These are phyloP conservation scores for Gossypium lobatum DNA, from an alignment of 441 rosid species.

Conservation along the genomic window DNA sequence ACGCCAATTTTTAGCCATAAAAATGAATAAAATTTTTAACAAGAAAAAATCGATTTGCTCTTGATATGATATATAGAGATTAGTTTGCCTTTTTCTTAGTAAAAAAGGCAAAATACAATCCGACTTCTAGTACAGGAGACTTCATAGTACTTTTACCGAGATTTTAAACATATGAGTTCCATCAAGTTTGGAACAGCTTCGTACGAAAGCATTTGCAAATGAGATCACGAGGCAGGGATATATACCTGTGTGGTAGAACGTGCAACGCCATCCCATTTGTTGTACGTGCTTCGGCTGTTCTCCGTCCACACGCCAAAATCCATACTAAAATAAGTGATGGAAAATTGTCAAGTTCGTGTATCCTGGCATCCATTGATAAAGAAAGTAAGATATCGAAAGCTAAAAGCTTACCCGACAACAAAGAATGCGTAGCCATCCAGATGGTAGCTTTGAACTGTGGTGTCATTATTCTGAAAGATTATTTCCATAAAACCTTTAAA, in stretches of 20 bases:
- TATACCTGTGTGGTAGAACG: slow-evolving; percentile 71
- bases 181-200: background rate
- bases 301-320: slow-evolving; percentile 88
- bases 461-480: slow-evolving; percentile 79
- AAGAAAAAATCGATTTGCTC: too few relatives aligned
- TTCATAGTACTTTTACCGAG: too few relatives aligned
- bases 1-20: too few relatives aligned
- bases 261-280: slow-evolving; percentile 88
- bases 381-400: slow-evolving; percentile 15
- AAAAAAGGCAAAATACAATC: too few relatives aligned
- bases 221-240: background rate
- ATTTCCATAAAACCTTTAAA: slow-evolving; percentile 80
- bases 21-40: too few relatives aligned
- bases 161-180: background rate
- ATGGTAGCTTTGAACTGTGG: slow-evolving; percentile 66
- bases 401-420: slow-evolving; percentile 68
- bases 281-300: slow-evolving; percentile 70
- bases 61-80: too few relatives aligned
- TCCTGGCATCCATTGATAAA: background rate
- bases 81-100: too few relatives aligned
- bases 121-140: too few relatives aligned
- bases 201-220: background rate
- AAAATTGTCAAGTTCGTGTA: slow-evolving; percentile 8
- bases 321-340: slow-evolving; percentile 42
- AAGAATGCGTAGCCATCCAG: slow-evolving; percentile 92